Evolutionary conservation across 1,284 basidiomycete genomes (phyloP), one percentile per base, ranked within the genome.

Genomic region (Pseudozyma flocculosa): DNA sequence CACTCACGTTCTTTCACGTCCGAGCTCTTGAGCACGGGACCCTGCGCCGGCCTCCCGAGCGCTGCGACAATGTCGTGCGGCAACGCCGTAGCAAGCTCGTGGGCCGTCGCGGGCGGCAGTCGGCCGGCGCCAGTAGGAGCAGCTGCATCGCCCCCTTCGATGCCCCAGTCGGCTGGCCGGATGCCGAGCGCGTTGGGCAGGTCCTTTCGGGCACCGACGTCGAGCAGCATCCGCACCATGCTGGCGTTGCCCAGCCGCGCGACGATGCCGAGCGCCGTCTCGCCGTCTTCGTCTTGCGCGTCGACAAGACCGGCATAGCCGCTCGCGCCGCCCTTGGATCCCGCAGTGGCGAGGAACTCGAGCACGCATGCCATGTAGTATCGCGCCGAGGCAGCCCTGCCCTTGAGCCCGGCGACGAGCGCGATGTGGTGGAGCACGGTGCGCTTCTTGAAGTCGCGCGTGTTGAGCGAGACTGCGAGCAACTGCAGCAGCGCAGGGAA

Each of bases 351-450:
- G 17, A 73, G 52, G 85, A 86, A 89, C 66, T 88, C 85, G 69
- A 97, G 86, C 48, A 96, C 85, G 65, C 88, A 87, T 57, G 94
- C 90, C 60, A 98, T 85, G 78, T 98, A 98, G 79, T 94, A 92
- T 40, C 90, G 83, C 15, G 95, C 93, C 29, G 86, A 84, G 1
- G 85, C 82, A 0, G 88, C 88, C 38, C 94, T 85, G 5, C 92
- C 92, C 70, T 89, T 89, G 59, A 97, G 86, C 14, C 90, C 92
- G 0, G 93, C 92, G 3, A 94, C 84, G 49, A 92, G 86, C 22
- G 90, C 87, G 64, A 95, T 87, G 75, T 99, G 95, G 78, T 99
- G 95, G n/a, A 98, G 78, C 18, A 96, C 88, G 8, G 89, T 88
- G 65, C 90, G 88, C 61, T 86, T 86, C n/a, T 89, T 86, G 4